Evolutionary conservation across 2,329 filamentous ascomycete genomes (phyloP), one percentile per base, ranked within the genome.

Genomic region (Dichotomopilus funicola): DNA sequence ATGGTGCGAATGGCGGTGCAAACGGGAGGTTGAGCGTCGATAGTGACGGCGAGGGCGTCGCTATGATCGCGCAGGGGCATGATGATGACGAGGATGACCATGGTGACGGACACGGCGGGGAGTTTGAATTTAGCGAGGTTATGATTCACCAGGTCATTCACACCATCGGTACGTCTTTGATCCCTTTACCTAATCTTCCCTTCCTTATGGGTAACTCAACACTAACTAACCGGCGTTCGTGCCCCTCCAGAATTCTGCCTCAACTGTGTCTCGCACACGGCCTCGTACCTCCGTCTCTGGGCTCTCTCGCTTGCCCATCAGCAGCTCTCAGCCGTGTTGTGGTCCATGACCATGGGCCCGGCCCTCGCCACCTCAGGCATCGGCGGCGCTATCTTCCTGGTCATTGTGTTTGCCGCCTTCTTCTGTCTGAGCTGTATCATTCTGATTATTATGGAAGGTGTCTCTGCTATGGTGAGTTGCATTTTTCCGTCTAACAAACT

Each of bases 141-240:
- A 96, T 99, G 91, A 99, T 99, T 68, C 94, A 99, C 74, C 94
- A 99, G 72, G 84, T 96, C 70, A 99, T 99, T 68, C 95, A 97
- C 76, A 97, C 92, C 13, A 97, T 97, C 67, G 91, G 89, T 92
- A 84, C 73, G 86, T 63, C 19, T 6, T 33, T 31, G n/a, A n/a
- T 11, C 8, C 13, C n/a, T 33, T 27, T 19, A 44, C 10, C 48
- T 27, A 12, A 42, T 46, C 8, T 13, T 40, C 19, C 19, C 9
- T 9, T 10, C 6, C 27, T 34, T 31, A 2, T 8, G 6, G 4
- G 2, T 49, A 27, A 7, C 13, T n/a, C 12, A 7, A 10, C n/a
- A 47, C 6, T 43, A 2, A 1, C 42, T 13, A 33, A 19, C 19
- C 5, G 38, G 6, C 47, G 13, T 38, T 46, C 36, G 8, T 31